phyloP scores from a whole-genome alignment of 495 filamentous ascomycete genomes.

The Evernia prunastri region DNA sequence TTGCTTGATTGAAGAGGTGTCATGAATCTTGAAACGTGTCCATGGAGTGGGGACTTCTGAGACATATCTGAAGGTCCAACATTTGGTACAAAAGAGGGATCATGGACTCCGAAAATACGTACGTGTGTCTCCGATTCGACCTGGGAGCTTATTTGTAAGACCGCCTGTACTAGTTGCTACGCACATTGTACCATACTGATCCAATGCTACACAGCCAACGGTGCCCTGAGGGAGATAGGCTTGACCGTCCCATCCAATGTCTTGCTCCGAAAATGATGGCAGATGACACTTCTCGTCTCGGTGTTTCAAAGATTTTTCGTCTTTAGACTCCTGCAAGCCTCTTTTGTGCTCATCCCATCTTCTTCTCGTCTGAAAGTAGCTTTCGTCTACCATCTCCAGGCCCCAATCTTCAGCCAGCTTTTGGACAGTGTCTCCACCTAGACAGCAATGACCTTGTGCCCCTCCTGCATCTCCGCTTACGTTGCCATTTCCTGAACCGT shows the following conservation, averaged over 20 bases:
- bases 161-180: constrained; percentile 84
- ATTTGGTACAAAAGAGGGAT: too few species aligned
- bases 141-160: constrained; percentile 80
- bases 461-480: constrained; percentile 58
- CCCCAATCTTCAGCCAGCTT: constrained; percentile 63
- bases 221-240: constrained; percentile 78
- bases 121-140: too few species aligned
- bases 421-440: constrained; percentile 51
- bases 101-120: too few species aligned
- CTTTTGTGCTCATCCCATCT: constrained; percentile 78
- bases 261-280: constrained; percentile 20
- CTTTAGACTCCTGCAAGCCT: constrained; percentile 46
- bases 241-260: constrained; percentile 38
- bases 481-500: constrained; percentile 49
- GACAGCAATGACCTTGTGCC: constrained; percentile 47
- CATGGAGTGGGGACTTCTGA: too few species aligned
- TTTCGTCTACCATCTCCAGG: constrained; percentile 60
- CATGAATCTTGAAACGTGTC: too few species aligned
- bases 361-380: constrained; percentile 72
- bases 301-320: constrained; percentile 21
- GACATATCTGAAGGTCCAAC: too few species aligned
- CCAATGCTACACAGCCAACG: constrained; percentile 74
- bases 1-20: neutral
- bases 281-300: constrained; percentile 21
- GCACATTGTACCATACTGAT: constrained; percentile 63